Conservation (phyloP, 345 rosid genomes). For the Boechera divaricarpa region DNA sequence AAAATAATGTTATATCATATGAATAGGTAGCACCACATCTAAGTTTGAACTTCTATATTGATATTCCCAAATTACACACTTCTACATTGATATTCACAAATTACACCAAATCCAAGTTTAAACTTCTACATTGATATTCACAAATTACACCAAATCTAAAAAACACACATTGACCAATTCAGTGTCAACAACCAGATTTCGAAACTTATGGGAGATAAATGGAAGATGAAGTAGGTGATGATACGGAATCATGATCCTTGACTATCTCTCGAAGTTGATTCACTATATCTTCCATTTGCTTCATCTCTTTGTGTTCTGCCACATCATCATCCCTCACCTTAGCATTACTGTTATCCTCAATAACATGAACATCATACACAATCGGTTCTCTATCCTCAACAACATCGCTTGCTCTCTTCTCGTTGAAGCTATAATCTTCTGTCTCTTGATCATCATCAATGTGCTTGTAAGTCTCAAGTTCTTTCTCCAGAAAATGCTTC, state of each 20-base stretch:
- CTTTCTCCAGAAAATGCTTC: slow-evolving; percentile 76
- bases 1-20: neutral
- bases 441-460: slow-evolving; percentile 42
- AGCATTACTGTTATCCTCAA: slow-evolving; percentile 55
- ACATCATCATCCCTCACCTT: slow-evolving; percentile 44
- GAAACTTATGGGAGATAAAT: neutral
- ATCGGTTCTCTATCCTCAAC: slow-evolving; percentile 45
- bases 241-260: slow-evolving; percentile 45
- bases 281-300: slow-evolving; percentile 55
- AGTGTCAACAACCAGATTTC: neutral
- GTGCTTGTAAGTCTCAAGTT: slow-evolving; percentile 71
- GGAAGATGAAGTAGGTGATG: slow-evolving; percentile 40
- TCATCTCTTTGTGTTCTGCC: slow-evolving; percentile 50
- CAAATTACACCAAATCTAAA: slow-evolving; percentile 22
- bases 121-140: slow-evolving; percentile 26
- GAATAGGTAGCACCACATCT: neutral
- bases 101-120: neutral
- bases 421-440: neutral
- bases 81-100: no score
- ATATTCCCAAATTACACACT: slow-evolving; percentile 19
- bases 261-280: slow-evolving; percentile 56
- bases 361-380: slow-evolving; percentile 73
- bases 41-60: neutral
- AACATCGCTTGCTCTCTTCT: neutral
- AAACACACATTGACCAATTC: slow-evolving; percentile 4